A percentile compares a stretch with the other conserved stretches of the same genome.
These are phyloP conservation scores for Tolypocladium amazonense DNA, from an alignment of 2,329 filamentous ascomycete genomes.

Conservation along the genomic window DNA sequence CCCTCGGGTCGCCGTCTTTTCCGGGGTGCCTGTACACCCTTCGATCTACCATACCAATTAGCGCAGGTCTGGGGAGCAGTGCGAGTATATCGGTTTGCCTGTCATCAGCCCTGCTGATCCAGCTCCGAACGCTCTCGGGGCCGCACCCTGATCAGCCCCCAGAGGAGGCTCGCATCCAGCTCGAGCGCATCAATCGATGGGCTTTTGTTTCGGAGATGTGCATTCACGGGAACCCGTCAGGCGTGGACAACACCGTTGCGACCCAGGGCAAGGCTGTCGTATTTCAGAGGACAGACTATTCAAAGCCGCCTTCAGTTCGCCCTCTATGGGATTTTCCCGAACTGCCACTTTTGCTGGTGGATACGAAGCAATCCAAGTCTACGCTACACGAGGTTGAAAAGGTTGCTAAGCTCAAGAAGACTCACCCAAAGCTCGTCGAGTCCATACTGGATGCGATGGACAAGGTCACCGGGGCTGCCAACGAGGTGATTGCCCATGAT, in stretches of 20 bases:
- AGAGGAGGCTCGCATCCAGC: conserved; percentile 77
- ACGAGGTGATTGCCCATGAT: conserved; percentile 43
- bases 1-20: conserved; percentile 68
- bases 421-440: conserved; percentile 67
- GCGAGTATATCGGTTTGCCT: conserved; percentile 91
- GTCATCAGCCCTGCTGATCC: conserved; percentile 71
- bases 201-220: conserved; percentile 95
- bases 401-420: conserved; percentile 60
- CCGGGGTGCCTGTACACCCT: conserved; percentile 81
- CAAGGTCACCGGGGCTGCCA: conserved; percentile 48
- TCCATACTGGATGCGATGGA: conserved; percentile 81
- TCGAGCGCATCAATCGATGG: conserved; percentile 96
- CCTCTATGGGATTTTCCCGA: conserved; percentile 84
- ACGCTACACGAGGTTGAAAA: conserved; percentile 81
- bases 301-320: conserved; percentile 63
- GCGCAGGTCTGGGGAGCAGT: conserved; percentile 83
- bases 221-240: conserved; percentile 93
- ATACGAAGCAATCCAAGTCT: conserved; percentile 80
- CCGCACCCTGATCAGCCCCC: conserved; percentile 86
- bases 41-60: conserved; percentile 87
- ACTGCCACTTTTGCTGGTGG: conserved; percentile 77
- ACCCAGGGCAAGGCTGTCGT: conserved; percentile 90
- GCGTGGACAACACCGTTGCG: conserved; percentile 93
- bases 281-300: conserved; percentile 72
- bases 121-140: conserved; percentile 78